A percentile compares a stretch with the other conserved stretches of the same genome.
phyloP scores from a whole-genome alignment of 208 protist genomes.

The Crithidia brevicula region DNA sequence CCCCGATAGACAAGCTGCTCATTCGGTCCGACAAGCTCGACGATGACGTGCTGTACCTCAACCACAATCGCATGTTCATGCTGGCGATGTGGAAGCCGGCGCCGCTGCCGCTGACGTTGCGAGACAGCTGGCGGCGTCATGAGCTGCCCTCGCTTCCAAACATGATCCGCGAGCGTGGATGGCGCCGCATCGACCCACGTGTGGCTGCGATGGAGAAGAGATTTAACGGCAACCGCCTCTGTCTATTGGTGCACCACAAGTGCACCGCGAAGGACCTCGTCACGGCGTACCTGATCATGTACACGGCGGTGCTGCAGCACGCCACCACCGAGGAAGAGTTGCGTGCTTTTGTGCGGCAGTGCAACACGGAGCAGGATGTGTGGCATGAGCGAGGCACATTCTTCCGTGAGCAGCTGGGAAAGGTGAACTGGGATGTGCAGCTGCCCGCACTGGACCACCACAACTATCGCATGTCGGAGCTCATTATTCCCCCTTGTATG shows the following conservation, averaged over 20 bases:
- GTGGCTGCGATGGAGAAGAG: conserved; percentile 20
- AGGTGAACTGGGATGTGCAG: conserved; percentile 73
- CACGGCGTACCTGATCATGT: conserved; percentile 73
- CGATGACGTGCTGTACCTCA: conserved; percentile 74
- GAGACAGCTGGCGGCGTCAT: conserved; percentile 54
- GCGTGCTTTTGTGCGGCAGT: conserved; percentile 56
- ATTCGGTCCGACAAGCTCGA: conserved; percentile 56
- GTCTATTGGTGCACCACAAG: conserved; percentile 69
- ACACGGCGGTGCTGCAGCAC: conserved; percentile 66
- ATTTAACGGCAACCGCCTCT: conserved; percentile 47
- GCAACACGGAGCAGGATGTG: conserved; percentile 45
- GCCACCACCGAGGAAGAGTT: conserved; percentile 44
- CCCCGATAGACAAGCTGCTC: conserved; percentile 62
- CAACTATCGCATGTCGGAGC: conserved; percentile 63
- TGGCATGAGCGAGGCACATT: conserved; percentile 34
- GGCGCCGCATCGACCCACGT: conserved; percentile 12
- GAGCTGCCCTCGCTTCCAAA: conserved; percentile 38
- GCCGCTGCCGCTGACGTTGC: conserved; percentile 41
- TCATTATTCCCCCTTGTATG: conserved; percentile 42
- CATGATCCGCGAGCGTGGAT: conserved; percentile 25
- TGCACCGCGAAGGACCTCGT: conserved; percentile 66
- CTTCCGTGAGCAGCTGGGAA: conserved; percentile 42
- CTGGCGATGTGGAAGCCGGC: conserved; percentile 70
- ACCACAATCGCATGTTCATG: conserved; percentile 65
- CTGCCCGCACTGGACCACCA: conserved; percentile 72